Evolutionary conservation across 495 filamentous ascomycete genomes (phyloP), one percentile per base, ranked within the genome.

Genomic region (Tuber indicum): DNA sequence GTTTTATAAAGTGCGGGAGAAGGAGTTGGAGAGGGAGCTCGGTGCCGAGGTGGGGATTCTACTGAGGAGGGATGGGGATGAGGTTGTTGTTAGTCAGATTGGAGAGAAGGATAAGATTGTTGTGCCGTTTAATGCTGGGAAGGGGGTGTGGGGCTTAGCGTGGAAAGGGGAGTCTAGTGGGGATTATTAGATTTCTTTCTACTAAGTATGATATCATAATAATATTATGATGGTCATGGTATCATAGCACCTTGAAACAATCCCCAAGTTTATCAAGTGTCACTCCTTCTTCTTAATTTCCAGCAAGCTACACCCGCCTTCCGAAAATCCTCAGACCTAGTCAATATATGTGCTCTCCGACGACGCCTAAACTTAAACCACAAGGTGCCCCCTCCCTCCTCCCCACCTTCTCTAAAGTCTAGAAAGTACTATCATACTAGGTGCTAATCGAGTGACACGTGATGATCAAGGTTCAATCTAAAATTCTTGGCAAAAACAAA

Each of bases 61-160:
- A 47, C 78, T 94, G 72, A 86, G 87, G 78, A 92, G 86, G 82
- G 86, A 88, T 75, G 87, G 86, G 12, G 90, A 77, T 17, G 80
- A 78, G 6, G 76, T 72, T 45, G 82, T 86, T 17, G 81, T 79
- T n/a, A 80, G 81, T 32, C 79, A 82, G 62, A 76, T 87, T 70
- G 84, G 82, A 36, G 81, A 83, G n/a, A 84, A 84, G 2, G 83
- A 84, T 5, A 82, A 89, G 39, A 90, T 92, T 78, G 89, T 95
- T 70, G 91, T 93, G 74, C 91, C 90, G 14, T 94, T 93, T 80
- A 83, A 89, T 71, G 88, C 88, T 75, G 91, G 90, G 8, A 87
- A 93, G 86, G 85, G 86, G 81, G 91, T 88, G 17, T 93, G 91
- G 91, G 87, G 87, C 46, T 82, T 87, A 42, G 82, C 85, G 78